phyloP scores from a whole-genome alignment of 495 filamentous ascomycete species.

The Talaromyces liani region DNA sequence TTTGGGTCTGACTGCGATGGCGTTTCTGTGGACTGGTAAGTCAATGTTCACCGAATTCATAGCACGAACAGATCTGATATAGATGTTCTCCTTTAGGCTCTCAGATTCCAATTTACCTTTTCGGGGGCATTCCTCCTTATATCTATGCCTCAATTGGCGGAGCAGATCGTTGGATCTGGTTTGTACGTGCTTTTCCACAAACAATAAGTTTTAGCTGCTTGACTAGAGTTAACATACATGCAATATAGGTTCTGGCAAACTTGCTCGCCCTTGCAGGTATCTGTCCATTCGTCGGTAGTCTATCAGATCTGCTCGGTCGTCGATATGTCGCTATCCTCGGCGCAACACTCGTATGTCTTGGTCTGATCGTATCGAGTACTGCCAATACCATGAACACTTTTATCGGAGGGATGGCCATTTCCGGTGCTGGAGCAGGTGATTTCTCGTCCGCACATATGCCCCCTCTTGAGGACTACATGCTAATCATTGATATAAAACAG shows the following conservation, averaged over 20 bases:
- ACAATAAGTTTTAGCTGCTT: neutral
- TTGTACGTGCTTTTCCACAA: constrained; percentile 30
- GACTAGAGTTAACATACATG: neutral
- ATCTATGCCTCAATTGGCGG: constrained; percentile 63
- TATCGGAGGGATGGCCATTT: constrained; percentile 62
- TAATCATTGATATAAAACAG: constrained; percentile 12
- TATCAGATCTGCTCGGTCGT: constrained; percentile 64
- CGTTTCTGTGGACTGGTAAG: constrained; percentile 58
- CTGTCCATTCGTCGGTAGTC: constrained; percentile 63
- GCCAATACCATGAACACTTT: constrained; percentile 61
- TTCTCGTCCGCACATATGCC: neutral
- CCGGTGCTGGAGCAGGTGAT: constrained; percentile 47
- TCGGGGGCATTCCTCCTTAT: constrained; percentile 52
- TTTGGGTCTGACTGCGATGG: constrained; percentile 56
- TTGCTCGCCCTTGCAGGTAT: constrained; percentile 60
- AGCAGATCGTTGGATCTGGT: constrained; percentile 63
- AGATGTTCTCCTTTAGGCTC: constrained; percentile 2
- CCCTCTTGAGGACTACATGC: neutral
- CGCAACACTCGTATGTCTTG: constrained; percentile 49
- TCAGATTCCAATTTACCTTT: constrained; percentile 9
- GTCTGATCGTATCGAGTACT: constrained; percentile 59
- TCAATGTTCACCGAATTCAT: neutral
- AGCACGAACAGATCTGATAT: neutral
- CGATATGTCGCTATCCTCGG: constrained; percentile 60
- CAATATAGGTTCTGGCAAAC: constrained; percentile 50